phyloP scores from a whole-genome alignment of 208 protist genomes.

The Phytomonas serpens region DNA sequence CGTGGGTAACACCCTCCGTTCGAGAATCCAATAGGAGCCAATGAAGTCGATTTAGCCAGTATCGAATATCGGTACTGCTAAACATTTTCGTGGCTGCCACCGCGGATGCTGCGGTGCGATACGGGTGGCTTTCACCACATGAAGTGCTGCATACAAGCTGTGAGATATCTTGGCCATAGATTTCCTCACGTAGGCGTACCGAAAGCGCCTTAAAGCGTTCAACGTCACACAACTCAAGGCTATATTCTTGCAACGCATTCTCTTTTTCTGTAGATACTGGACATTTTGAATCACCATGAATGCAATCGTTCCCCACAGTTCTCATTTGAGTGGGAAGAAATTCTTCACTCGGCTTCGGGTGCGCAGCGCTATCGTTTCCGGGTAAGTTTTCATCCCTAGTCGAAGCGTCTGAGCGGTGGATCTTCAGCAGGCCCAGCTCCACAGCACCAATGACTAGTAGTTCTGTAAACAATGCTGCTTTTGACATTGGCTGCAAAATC shows the following conservation, averaged over 20 bases:
- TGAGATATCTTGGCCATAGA: constrained; percentile 12
- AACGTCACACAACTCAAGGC: constrained; percentile 12
- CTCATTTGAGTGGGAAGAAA: not conserved
- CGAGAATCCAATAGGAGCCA: constrained; percentile 26
- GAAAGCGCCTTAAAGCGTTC: constrained; percentile 20
- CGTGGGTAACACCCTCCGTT: not conserved
- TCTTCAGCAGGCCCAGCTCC: constrained; percentile 32
- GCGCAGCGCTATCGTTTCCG: not conserved
- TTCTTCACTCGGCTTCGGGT: not conserved
- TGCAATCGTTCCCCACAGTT: not conserved
- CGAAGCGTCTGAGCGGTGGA: not conserved
- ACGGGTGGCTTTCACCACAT: not conserved
- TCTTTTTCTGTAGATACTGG: not conserved
- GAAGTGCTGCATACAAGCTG: not conserved
- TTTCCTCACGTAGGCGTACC: constrained; percentile 12
- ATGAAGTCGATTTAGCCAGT: constrained; percentile 68
- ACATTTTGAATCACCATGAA: not conserved
- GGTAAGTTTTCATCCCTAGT: not conserved
- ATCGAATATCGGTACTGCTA: constrained; percentile 51
- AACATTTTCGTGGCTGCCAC: not conserved
- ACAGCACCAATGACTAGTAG: constrained; percentile 57
- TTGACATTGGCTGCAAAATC: constrained; percentile 30
- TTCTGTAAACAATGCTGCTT: constrained; percentile 43
- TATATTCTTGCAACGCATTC: not conserved
- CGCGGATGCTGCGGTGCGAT: not conserved